phyloP scores from a whole-genome alignment of 371 early-diverging fungal genomes.

The Lichtheimia ramosa region DNA sequence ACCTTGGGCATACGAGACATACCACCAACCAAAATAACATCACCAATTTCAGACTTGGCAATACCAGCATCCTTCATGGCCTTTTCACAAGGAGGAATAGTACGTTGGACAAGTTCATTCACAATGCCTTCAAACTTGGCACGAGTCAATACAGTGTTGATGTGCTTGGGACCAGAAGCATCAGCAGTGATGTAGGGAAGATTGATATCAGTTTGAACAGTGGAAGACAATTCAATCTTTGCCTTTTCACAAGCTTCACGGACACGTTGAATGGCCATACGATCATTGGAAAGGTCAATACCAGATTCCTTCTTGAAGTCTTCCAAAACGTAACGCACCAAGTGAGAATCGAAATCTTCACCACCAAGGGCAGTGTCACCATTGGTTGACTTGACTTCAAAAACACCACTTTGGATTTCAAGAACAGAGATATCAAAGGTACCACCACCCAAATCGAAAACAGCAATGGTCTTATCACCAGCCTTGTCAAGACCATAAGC shows the following conservation, averaged over 20 bases:
- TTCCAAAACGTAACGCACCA: slow-evolving; percentile 82
- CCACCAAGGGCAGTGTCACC: slow-evolving; percentile 99
- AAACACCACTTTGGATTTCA: slow-evolving; percentile 97
- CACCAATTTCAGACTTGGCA: slow-evolving; percentile 78
- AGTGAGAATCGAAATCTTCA: slow-evolving; percentile 95
- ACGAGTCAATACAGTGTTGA: slow-evolving; percentile 90
- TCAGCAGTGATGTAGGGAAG: slow-evolving; percentile 95
- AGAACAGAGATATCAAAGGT: slow-evolving; percentile 99
- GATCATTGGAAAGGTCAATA: slow-evolving; percentile 76
- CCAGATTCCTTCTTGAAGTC: slow-evolving; percentile 83
- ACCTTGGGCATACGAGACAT: slow-evolving; percentile 99
- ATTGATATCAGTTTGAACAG: slow-evolving; percentile 92
- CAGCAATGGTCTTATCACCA: slow-evolving; percentile 91
- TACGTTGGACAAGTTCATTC: slow-evolving; percentile 83
- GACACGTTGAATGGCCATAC: slow-evolving; percentile 94
- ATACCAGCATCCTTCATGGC: slow-evolving; percentile 97
- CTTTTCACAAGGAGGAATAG: slow-evolving; percentile 93
- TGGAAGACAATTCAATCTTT: slow-evolving; percentile 96
- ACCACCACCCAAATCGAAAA: no score
- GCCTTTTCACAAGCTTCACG: slow-evolving; percentile 98
- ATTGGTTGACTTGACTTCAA: slow-evolving; percentile 97
- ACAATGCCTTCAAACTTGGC: slow-evolving; percentile 89
- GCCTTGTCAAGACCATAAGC: slow-evolving; percentile 98
- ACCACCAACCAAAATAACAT: slow-evolving; percentile 99
- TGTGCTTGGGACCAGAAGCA: slow-evolving; percentile 94